Base-by-base conservation (phyloP, 2,329 filamentous ascomycete species). In the Calycina herbarum region DNA sequence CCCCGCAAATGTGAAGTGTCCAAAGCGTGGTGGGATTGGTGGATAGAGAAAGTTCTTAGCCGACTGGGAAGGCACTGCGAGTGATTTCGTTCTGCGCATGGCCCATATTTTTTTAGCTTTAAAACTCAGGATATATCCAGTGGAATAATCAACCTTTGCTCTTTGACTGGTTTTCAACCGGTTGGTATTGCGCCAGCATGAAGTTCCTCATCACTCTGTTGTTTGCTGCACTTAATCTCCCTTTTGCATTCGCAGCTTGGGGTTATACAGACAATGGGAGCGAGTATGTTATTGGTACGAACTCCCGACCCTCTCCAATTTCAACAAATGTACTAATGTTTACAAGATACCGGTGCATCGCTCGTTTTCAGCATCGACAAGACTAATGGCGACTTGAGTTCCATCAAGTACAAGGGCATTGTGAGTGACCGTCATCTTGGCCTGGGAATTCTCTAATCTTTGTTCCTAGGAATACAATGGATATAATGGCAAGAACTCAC, bases 201-300 rank as follows among this genome's bases (percentile, higher is more conserved):
- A 66, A 64, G 59, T 58, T 33, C 35, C 31, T 66, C n/a, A 7
- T 57, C n/a, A 40, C 58, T 54, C n/a, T 63, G 11, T 3, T 64
- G 13, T 13, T 67, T 24, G 65, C 59, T 35, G 65, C 59, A 17
- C 13, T 64, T 54, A 64, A 57, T 29, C 56, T 64, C 38, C 65
- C 65, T 20, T 31, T 67, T 45, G 78, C 74, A 27, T 72, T 76
- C 3, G 79, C 78, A 40, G 76, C 74, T 6, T 80, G 77, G 72
- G 79, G 79, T 29, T 80, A 77, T 68, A 77, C 74, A 1, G 78
- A 80, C 29, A 73, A 76, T 61, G 77, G 74, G 29, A 75, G 71
- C 42, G 77, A 78, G 66, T 79, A 78, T 66, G 75, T 78, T n/a
- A 77, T 79, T n/a, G 61, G 64, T 62, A 59, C 11, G 56, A 27